These are phyloP conservation scores for Ogataea parapolymorpha DNA, from an alignment of 805 yeast genomes.

Conservation along the genomic window DNA sequence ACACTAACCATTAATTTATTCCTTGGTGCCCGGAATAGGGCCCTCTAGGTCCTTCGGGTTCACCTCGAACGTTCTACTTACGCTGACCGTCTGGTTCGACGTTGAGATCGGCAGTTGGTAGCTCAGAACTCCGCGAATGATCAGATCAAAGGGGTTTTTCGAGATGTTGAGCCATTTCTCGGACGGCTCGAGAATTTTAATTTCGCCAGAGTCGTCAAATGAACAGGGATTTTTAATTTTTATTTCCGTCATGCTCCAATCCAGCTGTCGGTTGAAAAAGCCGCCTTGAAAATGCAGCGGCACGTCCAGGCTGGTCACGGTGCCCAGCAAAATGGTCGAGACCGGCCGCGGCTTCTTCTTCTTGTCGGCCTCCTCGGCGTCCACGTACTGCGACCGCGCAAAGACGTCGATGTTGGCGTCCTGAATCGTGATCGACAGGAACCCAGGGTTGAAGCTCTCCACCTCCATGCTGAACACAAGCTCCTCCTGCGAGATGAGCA, in stretches of 20 bases:
- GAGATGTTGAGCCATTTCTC: slow-evolving; percentile 73
- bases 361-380: slow-evolving; percentile 2
- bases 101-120: slow-evolving; percentile 68
- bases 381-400: slow-evolving; percentile 61
- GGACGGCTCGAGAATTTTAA: slow-evolving; percentile 20
- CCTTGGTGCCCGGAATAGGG: not conserved
- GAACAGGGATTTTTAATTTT: slow-evolving; percentile 72
- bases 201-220: slow-evolving; percentile 23
- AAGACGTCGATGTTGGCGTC: slow-evolving; percentile 79
- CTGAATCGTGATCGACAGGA: slow-evolving; percentile 60
- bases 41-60: slow-evolving; percentile 41
- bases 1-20: not conserved
- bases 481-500: slow-evolving; percentile 80
- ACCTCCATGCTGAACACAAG: slow-evolving; percentile 73
- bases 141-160: slow-evolving; percentile 79
- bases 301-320: slow-evolving; percentile 61
- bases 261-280: slow-evolving; percentile 59
- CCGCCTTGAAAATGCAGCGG: slow-evolving; percentile 77
- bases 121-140: slow-evolving; percentile 75
- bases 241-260: slow-evolving; percentile 62
- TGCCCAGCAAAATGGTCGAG: slow-evolving; percentile 71
- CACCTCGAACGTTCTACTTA: slow-evolving; percentile 54
- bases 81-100: slow-evolving; percentile 53
- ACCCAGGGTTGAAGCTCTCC: slow-evolving; percentile 85
- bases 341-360: slow-evolving; percentile 1